phyloP scores from a whole-genome alignment of 106 monocot genomes.

The Dioscorea alata region DNA sequence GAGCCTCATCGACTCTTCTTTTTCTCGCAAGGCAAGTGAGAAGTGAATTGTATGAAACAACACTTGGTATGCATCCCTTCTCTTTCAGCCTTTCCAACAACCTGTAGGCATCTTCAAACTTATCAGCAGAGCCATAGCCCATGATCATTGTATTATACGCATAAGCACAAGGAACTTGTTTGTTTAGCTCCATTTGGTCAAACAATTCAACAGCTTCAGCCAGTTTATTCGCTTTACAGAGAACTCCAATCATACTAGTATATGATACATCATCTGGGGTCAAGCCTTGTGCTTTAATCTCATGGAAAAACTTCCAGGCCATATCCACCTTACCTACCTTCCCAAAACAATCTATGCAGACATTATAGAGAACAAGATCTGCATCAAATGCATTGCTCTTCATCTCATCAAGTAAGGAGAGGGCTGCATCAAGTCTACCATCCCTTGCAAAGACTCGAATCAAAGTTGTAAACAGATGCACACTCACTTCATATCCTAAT shows the following conservation, averaged over 20 bases:
- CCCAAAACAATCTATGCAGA: constrained; percentile 94
- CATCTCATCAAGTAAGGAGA: constrained; percentile 81
- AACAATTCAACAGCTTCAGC: constrained; percentile 80
- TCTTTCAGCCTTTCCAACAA: constrained; percentile 81
- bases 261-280: constrained; percentile 92
- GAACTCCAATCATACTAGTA: constrained; percentile 87
- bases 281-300: constrained; percentile 81
- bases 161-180: constrained; percentile 84
- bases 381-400: constrained; percentile 71
- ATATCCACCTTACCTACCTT: constrained; percentile 94
- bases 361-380: constrained; percentile 88
- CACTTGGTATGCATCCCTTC: constrained; percentile 96
- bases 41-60: constrained; percentile 89
- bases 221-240: constrained; percentile 70
- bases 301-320: constrained; percentile 99
- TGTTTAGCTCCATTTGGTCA: constrained; percentile 66
- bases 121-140: constrained; percentile 91
- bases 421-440: constrained; percentile 60
- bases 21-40: constrained; percentile 89
- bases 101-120: constrained; percentile 67
- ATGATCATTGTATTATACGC: constrained; percentile 97
- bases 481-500: constrained; percentile 84
- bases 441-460: constrained; percentile 75
- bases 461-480: constrained; percentile 86
- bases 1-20: constrained; percentile 66